These are phyloP conservation scores for Fragaria nilgerrensis DNA, from an alignment of 306 rosid species.

Conservation along the genomic window DNA sequence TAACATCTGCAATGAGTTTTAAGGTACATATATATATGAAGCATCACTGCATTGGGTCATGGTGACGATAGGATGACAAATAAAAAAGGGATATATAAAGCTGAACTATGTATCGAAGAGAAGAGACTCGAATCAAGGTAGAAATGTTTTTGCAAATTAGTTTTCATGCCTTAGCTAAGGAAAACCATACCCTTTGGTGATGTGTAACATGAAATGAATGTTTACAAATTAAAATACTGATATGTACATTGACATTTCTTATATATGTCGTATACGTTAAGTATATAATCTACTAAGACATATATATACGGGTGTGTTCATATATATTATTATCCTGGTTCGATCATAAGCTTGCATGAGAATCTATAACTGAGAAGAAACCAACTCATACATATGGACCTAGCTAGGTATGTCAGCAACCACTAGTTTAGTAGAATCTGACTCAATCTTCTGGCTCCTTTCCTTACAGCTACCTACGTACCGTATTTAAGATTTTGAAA, in stretches of 20 bases:
- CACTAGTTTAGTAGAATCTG: constrained; percentile 56
- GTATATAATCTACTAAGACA: neutral
- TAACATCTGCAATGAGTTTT: constrained; percentile 4
- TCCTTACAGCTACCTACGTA: neutral
- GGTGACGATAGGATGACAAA: constrained; percentile 28
- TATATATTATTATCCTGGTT: neutral
- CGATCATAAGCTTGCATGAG: neutral
- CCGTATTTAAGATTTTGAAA: neutral
- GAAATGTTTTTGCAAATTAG: neutral
- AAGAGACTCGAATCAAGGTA: neutral
- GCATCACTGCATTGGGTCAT: constrained; percentile 23
- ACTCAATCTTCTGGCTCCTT: constrained; percentile 30
- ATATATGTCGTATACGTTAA: neutral
- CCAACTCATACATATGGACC: constrained; percentile 6
- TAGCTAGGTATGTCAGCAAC: constrained; percentile 31
- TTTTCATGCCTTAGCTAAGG: neutral
- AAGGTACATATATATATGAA: neutral
- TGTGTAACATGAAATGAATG: neutral
- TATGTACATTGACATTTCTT: neutral
- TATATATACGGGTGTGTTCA: neutral
- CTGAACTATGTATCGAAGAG: neutral
- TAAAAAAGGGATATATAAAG: constrained; percentile 9
- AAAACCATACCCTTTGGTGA: neutral
- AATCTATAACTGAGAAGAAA: constrained; percentile 18
- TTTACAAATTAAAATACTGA: neutral